A percentile compares a stretch with the other conserved stretches of the same genome.
Evolutionary conservation across 2,329 filamentous ascomycete genomes (phyloP).

Genomic region (Aureobasidium leucospermi): DNA sequence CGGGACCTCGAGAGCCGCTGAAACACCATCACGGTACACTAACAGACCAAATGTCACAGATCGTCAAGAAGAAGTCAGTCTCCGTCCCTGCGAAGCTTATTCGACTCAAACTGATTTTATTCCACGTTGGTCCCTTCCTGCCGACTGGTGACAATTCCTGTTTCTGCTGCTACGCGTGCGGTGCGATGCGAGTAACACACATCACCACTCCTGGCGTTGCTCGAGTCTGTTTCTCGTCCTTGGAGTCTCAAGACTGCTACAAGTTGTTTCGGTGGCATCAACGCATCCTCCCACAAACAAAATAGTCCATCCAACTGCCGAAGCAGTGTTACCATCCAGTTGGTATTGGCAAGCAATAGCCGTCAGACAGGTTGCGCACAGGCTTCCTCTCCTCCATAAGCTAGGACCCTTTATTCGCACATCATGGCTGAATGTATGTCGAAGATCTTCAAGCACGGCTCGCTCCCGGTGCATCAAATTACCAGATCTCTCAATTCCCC

Average conservation of each 20-base stretch:
- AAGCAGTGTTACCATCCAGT: neutral
- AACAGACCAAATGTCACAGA: neutral
- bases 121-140: neutral
- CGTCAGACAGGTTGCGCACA: constrained; percentile 3
- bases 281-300: neutral
- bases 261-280: too few species aligned
- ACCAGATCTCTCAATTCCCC: neutral
- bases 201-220: too few species aligned
- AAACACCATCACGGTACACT: constrained; percentile 3
- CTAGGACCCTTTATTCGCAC: neutral
- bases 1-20: neutral
- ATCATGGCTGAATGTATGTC: neutral
- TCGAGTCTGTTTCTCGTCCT: too few species aligned
- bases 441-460: neutral
- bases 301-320: neutral
- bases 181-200: neutral
- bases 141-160: neutral
- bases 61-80: neutral
- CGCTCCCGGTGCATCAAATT: neutral
- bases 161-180: neutral
- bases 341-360: neutral
- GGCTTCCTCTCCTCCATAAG: constrained; percentile 4
- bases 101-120: neutral
- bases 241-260: neutral
- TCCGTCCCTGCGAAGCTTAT: neutral